Evolutionary conservation across 148 eudicot genomes (phyloP).

Genomic region (Fagopyrum tataricum): DNA sequence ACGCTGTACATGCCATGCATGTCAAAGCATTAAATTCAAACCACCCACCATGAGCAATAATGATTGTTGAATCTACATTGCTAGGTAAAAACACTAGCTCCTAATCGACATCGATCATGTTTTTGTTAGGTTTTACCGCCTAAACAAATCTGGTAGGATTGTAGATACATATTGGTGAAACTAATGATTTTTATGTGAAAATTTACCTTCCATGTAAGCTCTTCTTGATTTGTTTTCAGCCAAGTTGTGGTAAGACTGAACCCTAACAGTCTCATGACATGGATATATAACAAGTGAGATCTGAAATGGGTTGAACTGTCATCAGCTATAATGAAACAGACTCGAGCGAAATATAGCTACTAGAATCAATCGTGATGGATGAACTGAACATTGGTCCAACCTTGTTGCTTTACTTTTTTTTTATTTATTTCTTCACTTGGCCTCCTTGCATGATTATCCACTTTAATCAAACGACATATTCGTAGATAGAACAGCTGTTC

Average conservation of each 20-base stretch:
- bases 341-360: not conserved
- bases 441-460: too few relatives aligned
- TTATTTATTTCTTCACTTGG: too few relatives aligned
- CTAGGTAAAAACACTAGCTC: not conserved
- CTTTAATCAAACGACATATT: too few relatives aligned
- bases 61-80: not conserved
- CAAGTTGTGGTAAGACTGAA: too few relatives aligned
- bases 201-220: too few relatives aligned
- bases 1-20: not conserved
- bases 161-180: not conserved
- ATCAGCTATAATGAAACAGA: not conserved
- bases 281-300: not conserved
- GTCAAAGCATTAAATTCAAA: constrained; percentile 1
- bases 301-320: not conserved
- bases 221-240: too few relatives aligned
- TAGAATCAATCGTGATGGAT: not conserved
- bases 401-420: not conserved
- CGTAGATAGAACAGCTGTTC: not conserved
- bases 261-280: not conserved
- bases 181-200: not conserved
- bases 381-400: not conserved
- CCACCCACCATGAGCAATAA: not conserved
- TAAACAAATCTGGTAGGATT: not conserved
- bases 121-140: not conserved
- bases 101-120: not conserved